Evolutionary conservation across 2,329 filamentous ascomycete species (phyloP), one percentile per base, ranked within the genome.

Genomic region (Diaporthe sp.): DNA sequence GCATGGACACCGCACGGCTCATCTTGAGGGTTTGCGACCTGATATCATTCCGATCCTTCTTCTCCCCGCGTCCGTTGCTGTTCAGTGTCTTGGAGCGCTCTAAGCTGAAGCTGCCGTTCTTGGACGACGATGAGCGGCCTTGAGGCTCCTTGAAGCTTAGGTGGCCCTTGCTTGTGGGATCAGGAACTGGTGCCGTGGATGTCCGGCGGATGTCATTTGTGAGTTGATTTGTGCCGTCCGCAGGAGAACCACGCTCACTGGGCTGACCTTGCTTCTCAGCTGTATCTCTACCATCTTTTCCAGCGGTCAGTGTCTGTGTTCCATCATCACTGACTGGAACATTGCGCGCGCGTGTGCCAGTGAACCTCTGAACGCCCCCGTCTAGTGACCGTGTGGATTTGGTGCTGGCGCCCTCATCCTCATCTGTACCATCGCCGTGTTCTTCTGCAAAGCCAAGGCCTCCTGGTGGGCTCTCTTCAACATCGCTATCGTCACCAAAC

Each of bases 391-490:
- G 10, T n/a, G 63, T 68, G 17, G 63, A 39, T n/a, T 68, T 53
- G 22, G 25, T 12, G n/a, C 47, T 53, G 13, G 8, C 77, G 0
- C 74, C 75, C 1, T 81, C 79, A 0, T 78, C 77, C 2, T 77
- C 73, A 13, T 77, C 76, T 2, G 77, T 75, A 9, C 71, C 72
- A 1, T 72, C 55, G 17, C 80, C 77, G 17, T 79, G 76, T 1
- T 78, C 75, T 8, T 80, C 78, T n/a, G 71, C 56, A 27, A 44
- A 44, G 19, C 79, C 0, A 81, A 80, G 1, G 85, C 86, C 22
- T 0, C 86, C 86, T 0, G 86, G 83, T 0, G 85, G 83, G 0
- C 78, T 72, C 44, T 85, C 83, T n/a, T 84, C 80, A 13, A 84
- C 79, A 0, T 80, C 77, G 19, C 79, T 78, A n/a, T 83, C 79